Evolutionary conservation across 192 early-diverging fungal species (phyloP).

Genomic region (Umbelopsis ramanniana): DNA sequence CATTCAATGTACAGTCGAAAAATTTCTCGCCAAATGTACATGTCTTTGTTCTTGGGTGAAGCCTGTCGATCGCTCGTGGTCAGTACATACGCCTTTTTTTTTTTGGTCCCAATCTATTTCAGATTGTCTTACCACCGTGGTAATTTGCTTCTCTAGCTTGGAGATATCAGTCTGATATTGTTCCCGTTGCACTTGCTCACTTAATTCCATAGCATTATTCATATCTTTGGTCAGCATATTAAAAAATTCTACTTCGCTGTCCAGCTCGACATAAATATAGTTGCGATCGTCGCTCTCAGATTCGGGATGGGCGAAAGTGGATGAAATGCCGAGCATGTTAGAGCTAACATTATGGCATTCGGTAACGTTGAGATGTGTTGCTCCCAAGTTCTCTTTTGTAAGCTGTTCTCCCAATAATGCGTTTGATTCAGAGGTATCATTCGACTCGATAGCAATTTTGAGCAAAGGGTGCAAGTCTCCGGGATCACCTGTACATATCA

Average conservation of each 20-base stretch:
- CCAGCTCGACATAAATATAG: constrained; percentile 34
- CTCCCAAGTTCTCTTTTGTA: not conserved
- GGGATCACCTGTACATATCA: constrained; percentile 16
- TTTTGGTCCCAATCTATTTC: too few species aligned
- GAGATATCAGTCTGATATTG: constrained; percentile 25
- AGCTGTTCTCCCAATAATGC: not conserved
- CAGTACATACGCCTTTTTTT: not conserved
- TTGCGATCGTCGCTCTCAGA: not conserved
- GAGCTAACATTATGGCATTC: not conserved
- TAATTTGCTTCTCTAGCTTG: constrained; percentile 26
- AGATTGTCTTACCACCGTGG: constrained; percentile 27
- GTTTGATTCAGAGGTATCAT: not conserved
- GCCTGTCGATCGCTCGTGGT: constrained; percentile 36
- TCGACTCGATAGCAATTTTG: not conserved
- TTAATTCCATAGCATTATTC: constrained; percentile 8
- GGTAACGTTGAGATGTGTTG: not conserved
- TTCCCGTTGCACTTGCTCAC: constrained; percentile 23
- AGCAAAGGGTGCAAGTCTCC: constrained; percentile 17
- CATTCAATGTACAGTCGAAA: constrained; percentile 71
- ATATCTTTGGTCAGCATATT: constrained; percentile 34
- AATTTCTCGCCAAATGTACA: constrained; percentile 74
- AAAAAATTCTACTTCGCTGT: constrained; percentile 40
- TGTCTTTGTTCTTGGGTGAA: constrained; percentile 77
- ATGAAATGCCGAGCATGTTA: not conserved
- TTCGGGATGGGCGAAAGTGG: not conserved